Conservation (phyloP, 225 moss, liverwort and hornwort species). For the Polytrichum formosum region DNA sequence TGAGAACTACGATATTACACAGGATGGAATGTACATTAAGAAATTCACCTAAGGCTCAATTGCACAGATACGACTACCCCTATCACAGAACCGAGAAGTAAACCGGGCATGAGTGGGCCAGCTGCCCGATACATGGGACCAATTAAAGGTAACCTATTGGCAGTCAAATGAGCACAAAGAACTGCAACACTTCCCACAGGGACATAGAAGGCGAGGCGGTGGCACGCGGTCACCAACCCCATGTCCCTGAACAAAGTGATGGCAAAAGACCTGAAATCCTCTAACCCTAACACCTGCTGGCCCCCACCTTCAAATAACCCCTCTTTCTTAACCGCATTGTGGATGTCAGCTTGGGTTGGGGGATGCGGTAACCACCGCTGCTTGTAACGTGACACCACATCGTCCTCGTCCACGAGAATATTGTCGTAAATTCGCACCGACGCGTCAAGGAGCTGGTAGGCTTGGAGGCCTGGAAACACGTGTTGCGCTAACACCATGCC, state of each 20-base stretch:
- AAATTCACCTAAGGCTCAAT: constrained; percentile 26
- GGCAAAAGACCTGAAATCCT: constrained; percentile 65
- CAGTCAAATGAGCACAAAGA: constrained; percentile 49
- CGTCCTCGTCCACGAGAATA: constrained; percentile 35
- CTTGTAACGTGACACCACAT: constrained; percentile 46
- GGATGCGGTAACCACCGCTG: constrained; percentile 62
- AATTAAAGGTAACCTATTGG: constrained; percentile 52
- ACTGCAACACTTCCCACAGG: constrained; percentile 62
- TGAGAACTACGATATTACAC: too few species aligned
- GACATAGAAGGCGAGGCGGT: constrained; percentile 63
- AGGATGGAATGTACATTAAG: too few species aligned
- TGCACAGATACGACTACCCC: constrained; percentile 60
- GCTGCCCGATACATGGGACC: constrained; percentile 72
- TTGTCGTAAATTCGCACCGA: constrained; percentile 62
- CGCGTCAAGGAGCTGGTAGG: constrained; percentile 78
- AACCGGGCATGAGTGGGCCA: constrained; percentile 69
- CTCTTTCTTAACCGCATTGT: constrained; percentile 62
- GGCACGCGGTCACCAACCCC: constrained; percentile 67
- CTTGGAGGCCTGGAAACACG: constrained; percentile 58
- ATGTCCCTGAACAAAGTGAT: constrained; percentile 66
- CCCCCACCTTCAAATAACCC: constrained; percentile 52
- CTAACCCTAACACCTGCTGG: constrained; percentile 27
- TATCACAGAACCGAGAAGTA: constrained; percentile 71
- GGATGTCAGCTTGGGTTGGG: constrained; percentile 69
- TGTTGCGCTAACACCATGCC: constrained; percentile 70